Base-by-base conservation (phyloP, 106 monocot genomes). In the Dendrobium catenatum region DNA sequence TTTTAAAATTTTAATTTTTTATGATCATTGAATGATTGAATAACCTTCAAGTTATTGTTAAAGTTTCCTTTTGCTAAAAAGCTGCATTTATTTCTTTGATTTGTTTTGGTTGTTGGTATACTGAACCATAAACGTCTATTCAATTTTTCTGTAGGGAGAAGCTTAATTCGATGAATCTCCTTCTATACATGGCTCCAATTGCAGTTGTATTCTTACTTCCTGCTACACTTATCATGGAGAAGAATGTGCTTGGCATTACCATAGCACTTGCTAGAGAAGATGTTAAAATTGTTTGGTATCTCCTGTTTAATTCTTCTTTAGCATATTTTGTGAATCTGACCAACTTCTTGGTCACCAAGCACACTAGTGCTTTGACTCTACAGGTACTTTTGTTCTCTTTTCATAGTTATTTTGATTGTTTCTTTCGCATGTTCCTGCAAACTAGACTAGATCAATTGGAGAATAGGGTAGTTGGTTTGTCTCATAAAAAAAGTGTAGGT, bases 161-260 rank as follows among this genome's bases (percentile, higher is more conserved):
- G 79, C 87, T 92, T 42, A 92, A 92, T 81, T 92, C 92, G 16
- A 92, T 92, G 92, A 92, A 92, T 80, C 92, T 92, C 19, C 92
- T 92, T 70, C 79, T 92, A 27, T 92, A 92, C 78, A 92, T 92
- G 92, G 92, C 92, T 44, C 92, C 92, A 19, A 84, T 89, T 51
- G 92, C 92, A 80, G 92, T 92, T 51, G 78, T 89, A 75, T 78
- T 92, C 22, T 79, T 92, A 5, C 92, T 92, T 84, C 92, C 92
- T 77, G 92, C 89, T 70, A 88, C 89, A 76, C 59, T 92, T 40
- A 9, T 86, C 16, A 88, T 92, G 92, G 92, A 92, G 77, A 75
- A 88, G 41, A 92, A 92, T 92, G 92, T 92, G 44, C 81, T 92
- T 72, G 92, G 92, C n/a, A 89, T 89, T 55, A 92, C 92, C n/a